phyloP scores from a whole-genome alignment of 2,329 filamentous ascomycete species.

The Trichophyton verrucosum region DNA sequence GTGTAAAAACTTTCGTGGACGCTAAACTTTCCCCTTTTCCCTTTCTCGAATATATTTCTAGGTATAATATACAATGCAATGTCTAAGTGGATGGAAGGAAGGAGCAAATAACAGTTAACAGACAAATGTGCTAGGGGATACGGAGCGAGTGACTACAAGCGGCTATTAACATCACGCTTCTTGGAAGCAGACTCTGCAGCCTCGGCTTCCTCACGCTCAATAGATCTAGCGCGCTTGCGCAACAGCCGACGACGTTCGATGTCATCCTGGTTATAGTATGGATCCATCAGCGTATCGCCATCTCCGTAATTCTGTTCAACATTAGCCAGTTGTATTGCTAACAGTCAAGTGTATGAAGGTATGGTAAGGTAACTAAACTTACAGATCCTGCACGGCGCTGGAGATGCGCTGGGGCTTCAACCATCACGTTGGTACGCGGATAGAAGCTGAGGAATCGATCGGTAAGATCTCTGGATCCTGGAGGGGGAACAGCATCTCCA shows the following conservation, averaged over 20 bases:
- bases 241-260: neutral
- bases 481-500: conserved; percentile 64
- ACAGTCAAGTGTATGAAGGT: neutral
- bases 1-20: too few species aligned
- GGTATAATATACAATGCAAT: too few species aligned
- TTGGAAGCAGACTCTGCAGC: neutral
- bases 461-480: conserved; percentile 54
- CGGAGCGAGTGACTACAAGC: too few species aligned
- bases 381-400: conserved; percentile 63
- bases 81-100: neutral
- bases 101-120: neutral
- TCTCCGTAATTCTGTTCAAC: conserved; percentile 27
- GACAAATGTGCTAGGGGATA: neutral
- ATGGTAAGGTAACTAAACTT: conserved; percentile 27
- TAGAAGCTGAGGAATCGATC: conserved; percentile 65
- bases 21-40: too few species aligned
- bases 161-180: neutral
- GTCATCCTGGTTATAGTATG: conserved; percentile 9
- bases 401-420: conserved; percentile 53
- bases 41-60: too few species aligned
- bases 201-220: neutral
- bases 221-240: neutral
- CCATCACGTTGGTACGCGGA: conserved; percentile 78
- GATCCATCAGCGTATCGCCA: conserved; percentile 30
- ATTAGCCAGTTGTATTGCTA: neutral